Percentiles rank a stretch among this genome's conserved stretches.
phyloP scores from a whole-genome alignment of 768 basidiomycete species.

The Termitomyces sp. region DNA sequence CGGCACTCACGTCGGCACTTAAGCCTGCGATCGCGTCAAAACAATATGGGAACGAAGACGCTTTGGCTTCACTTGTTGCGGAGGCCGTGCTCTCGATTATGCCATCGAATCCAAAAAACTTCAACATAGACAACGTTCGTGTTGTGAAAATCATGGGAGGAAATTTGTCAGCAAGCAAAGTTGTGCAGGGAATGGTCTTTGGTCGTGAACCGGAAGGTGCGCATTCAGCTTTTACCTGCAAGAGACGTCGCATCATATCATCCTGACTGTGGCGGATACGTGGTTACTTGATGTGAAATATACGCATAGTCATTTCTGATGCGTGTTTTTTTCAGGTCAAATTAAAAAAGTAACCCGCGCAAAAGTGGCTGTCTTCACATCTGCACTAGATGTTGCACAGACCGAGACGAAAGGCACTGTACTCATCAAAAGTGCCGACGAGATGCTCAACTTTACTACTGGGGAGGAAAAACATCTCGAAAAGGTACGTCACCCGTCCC shows the following conservation, averaged over 20 bases:
- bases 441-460: slow-evolving; percentile 94
- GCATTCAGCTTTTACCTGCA: slow-evolving; percentile 9
- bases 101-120: slow-evolving; percentile 83
- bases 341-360: slow-evolving; percentile 79
- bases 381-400: slow-evolving; percentile 84
- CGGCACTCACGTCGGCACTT: slow-evolving; percentile 68
- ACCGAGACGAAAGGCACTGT: slow-evolving; percentile 99
- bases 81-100: slow-evolving; percentile 92
- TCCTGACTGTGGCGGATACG: too few species aligned
- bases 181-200: slow-evolving; percentile 98
- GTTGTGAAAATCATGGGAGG: slow-evolving; percentile 99
- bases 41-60: slow-evolving; percentile 92
- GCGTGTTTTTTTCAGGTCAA: slow-evolving; percentile 40
- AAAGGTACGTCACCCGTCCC: slow-evolving; percentile 42
- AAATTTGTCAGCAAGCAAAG: slow-evolving; percentile 73
- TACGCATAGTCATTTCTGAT: neutral
- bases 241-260: neutral
- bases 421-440: slow-evolving; percentile 88
- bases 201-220: slow-evolving; percentile 91
- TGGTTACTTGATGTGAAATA: too few species aligned
- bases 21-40: slow-evolving; percentile 94
- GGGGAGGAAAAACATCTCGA: slow-evolving; percentile 97
- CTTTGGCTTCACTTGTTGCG: slow-evolving; percentile 76
- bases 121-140: slow-evolving; percentile 97
- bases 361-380: slow-evolving; percentile 96